These are phyloP conservation scores for Claviceps sp. DNA, from an alignment of 2,329 filamentous ascomycete species.

Conservation along the genomic window DNA sequence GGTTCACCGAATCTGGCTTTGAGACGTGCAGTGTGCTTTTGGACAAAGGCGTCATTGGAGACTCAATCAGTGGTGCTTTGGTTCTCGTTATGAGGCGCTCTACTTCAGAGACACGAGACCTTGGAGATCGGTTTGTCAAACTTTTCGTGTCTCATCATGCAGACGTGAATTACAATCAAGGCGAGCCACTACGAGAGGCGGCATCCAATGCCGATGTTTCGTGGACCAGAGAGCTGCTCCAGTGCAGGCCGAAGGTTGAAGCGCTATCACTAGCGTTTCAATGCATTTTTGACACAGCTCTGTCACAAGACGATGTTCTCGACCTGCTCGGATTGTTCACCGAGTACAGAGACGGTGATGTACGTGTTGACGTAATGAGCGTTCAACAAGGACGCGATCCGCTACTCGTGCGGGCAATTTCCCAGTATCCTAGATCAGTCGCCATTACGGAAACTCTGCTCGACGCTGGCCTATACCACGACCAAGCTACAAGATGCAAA, in stretches of 20 bases:
- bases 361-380: conserved; percentile 37
- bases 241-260: conserved; percentile 33
- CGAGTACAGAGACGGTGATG: conserved; percentile 33
- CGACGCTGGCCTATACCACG: conserved; percentile 45
- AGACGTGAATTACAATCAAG: conserved; percentile 37
- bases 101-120: conserved; percentile 20
- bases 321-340: conserved; percentile 38
- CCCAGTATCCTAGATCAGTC: conserved; percentile 40
- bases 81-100: conserved; percentile 31
- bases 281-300: conserved; percentile 37
- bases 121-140: conserved; percentile 33
- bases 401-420: conserved; percentile 38
- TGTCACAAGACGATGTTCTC: conserved; percentile 36
- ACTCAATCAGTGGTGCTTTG: conserved; percentile 32
- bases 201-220: conserved; percentile 36
- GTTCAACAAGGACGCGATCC: conserved; percentile 28
- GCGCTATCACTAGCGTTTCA: conserved; percentile 41
- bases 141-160: conserved; percentile 25
- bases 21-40: conserved; percentile 34
- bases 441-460: conserved; percentile 39
- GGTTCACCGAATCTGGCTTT: conserved; percentile 35
- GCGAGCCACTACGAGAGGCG: conserved; percentile 40
- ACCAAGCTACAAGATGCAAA: conserved; percentile 32
- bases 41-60: conserved; percentile 32
- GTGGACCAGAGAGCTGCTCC: conserved; percentile 37